Evolutionary conservation across 805 yeast genomes (phyloP), one percentile per base, ranked within the genome.

Genomic region (Barnettozyma wickerhamii): DNA sequence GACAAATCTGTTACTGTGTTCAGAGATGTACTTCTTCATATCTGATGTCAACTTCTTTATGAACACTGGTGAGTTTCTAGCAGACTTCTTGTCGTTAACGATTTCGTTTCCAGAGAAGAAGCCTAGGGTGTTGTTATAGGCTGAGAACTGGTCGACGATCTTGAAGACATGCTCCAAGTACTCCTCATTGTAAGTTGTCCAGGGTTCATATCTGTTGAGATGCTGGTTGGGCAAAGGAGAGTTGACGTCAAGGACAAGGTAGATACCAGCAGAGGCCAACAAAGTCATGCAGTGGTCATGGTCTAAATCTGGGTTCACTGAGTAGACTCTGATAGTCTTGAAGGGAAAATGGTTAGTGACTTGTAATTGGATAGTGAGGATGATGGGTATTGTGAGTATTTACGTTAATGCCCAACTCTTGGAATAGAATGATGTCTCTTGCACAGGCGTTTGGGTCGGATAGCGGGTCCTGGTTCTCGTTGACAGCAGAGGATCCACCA

Each of bases 91-190:
- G 56, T 90, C 97, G 60, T 91, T 90, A 37, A 91, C 68, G 38
- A 91, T 72, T 60, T 91, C 98, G 64, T 89, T 89, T 1, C 96
- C 97, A 4, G 95, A 95, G 64, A 90, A 87, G 60, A 81, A 88
- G 0, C 87, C 97, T 41, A 91, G 69, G 0, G 97, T 89, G 62
- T 91, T 91, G 63, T 89, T 86, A 63, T 86, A 91, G 15, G 75
- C 70, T 4, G 95, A 71, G 58, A 91, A 91, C 48, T 84, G 88
- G 40, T 87, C 84, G 13, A 88, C 79, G 7, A 88, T 84, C 55
- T 74, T 76, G 60, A 85, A 85, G 5, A 89, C 77, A 56, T 87
- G 95, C 33, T 74, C 75, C 50, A 87, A 58, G 61, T 91, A 91
- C 2, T 65, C 72, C 9, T 67, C 70, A 47, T 75, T 86, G 59